These are phyloP conservation scores for Gossypium davidsonii DNA, from an alignment of 441 rosid genomes.

Conservation along the genomic window DNA sequence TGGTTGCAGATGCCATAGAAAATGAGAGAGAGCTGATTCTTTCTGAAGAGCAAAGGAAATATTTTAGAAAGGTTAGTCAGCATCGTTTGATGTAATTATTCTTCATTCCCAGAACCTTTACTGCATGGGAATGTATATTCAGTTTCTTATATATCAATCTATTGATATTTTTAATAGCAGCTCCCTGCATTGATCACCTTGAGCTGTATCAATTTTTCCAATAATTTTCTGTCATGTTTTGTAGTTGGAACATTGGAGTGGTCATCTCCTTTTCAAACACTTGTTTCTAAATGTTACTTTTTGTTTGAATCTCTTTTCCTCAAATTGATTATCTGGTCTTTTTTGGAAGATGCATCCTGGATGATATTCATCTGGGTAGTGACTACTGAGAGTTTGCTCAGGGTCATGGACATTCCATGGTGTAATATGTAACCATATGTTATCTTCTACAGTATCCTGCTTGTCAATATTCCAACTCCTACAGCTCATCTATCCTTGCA, in stretches of 20 bases:
- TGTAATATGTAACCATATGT: not conserved
- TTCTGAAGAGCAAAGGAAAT: conserved; percentile 74
- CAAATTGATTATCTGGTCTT: not conserved
- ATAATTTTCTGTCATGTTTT: not conserved
- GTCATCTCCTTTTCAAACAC: not conserved
- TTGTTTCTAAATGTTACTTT: not conserved
- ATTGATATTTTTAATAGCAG: not conserved
- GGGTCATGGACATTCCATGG: not conserved
- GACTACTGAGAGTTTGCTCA: not conserved
- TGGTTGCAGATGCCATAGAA: conserved; percentile 76
- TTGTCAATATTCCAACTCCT: conserved; percentile 7
- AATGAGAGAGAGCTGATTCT: conserved; percentile 73
- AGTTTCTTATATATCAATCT: conserved; percentile 1
- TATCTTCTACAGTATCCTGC: not conserved
- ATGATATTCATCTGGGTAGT: not conserved
- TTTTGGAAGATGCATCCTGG: not conserved
- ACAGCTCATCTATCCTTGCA: not conserved
- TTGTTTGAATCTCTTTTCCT: not conserved
- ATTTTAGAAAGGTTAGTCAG: conserved; percentile 67
- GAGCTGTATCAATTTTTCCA: not conserved
- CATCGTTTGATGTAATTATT: conserved; percentile 7
- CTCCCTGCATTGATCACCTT: not conserved
- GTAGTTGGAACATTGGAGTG: not conserved
- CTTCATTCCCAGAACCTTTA: not conserved
- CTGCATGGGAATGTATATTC: conserved; percentile 12